Base-by-base conservation (phyloP, 2,329 filamentous ascomycete species). In the Colletotrichum limetticola region DNA sequence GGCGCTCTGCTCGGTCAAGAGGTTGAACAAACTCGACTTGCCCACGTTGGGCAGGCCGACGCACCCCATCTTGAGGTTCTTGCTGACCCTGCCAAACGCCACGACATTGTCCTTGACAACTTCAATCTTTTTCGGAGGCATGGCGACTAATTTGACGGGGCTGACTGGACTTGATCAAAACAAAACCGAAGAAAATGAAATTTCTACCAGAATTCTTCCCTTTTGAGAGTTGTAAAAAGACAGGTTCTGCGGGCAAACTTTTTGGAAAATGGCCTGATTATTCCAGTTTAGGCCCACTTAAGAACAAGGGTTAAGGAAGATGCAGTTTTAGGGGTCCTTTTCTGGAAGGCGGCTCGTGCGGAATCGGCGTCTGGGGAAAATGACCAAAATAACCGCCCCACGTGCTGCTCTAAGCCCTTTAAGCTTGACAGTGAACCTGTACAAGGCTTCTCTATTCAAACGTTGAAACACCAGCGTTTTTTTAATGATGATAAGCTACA, bases 21-120 rank as follows among this genome's bases (percentile, higher is more conserved):
- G 80, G 56, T 86, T 86, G 78, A 86, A 86, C 73, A 86, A 74
- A 58, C 81, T 84, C n/a, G 82, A 84, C 74, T 86, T 86, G 61
- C 84, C 84, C 62, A 86, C 84, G 66, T 86, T 86, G 52, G 84
- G 84, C 62, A 86, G 78, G 57, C 84, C 84, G 35, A 86, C 84
- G 74, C 84, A 85, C 69, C 84, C 84, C 84, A 86, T 86, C 77
- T 86, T 86, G 12, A 86, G 80, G 77, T 85, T 85, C 76, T 84
- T 84, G 70, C 81, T 77, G 71, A 85, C 84, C 60, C 84, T 78
- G 5, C 84, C 84, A 67, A 86, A 86, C 26, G 84, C 84, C 35
- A 85, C 83, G 72, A 86, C 84, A 81, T 85, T 28, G 42, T 46
- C 42, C 16, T 19, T 46, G 8, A 46, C 42, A 46, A 46, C 42